These are phyloP conservation scores for Botryotinia convoluta DNA, from an alignment of 2,329 filamentous ascomycete genomes.

Conservation along the genomic window DNA sequence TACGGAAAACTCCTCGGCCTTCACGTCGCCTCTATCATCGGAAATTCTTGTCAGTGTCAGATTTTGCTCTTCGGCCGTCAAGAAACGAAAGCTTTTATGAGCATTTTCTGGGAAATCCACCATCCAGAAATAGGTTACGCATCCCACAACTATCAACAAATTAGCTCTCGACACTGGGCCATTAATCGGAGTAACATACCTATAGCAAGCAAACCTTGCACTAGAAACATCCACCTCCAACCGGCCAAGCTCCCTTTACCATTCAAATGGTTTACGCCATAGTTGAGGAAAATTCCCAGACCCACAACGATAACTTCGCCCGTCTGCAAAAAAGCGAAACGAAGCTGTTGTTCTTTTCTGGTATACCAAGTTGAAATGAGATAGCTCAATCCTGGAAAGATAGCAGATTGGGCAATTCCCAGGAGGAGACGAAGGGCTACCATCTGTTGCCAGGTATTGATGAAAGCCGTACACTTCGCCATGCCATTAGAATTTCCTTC, in stretches of 20 bases:
- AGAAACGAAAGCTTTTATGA: conserved; percentile 50
- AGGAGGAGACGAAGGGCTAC: conserved; percentile 64
- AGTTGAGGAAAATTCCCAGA: conserved; percentile 48
- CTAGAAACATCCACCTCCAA: conserved; percentile 66
- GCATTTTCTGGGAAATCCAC: conserved; percentile 64
- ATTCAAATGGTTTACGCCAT: conserved; percentile 62
- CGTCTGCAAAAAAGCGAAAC: conserved; percentile 66
- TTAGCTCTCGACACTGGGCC: neutral
- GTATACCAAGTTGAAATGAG: conserved; percentile 44
- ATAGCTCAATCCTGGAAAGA: conserved; percentile 52
- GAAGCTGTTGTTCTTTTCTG: conserved; percentile 41
- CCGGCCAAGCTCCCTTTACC: conserved; percentile 52
- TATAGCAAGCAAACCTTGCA: conserved; percentile 51
- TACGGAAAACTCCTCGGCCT: conserved; percentile 55
- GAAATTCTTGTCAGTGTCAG: conserved; percentile 51
- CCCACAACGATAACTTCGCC: conserved; percentile 60
- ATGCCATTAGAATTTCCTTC: neutral
- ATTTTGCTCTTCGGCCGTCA: conserved; percentile 52
- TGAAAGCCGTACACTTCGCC: conserved; percentile 59
- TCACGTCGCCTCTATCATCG: conserved; percentile 56
- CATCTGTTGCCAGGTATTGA: conserved; percentile 67
- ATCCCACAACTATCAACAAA: conserved; percentile 44
- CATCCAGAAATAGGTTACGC: conserved; percentile 56
- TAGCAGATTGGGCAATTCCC: conserved; percentile 59
- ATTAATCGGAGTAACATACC: conserved; percentile 24